These are phyloP conservation scores for Venturiaceae sp. DNA, from an alignment of 2,329 filamentous ascomycete genomes.

Conservation along the genomic window DNA sequence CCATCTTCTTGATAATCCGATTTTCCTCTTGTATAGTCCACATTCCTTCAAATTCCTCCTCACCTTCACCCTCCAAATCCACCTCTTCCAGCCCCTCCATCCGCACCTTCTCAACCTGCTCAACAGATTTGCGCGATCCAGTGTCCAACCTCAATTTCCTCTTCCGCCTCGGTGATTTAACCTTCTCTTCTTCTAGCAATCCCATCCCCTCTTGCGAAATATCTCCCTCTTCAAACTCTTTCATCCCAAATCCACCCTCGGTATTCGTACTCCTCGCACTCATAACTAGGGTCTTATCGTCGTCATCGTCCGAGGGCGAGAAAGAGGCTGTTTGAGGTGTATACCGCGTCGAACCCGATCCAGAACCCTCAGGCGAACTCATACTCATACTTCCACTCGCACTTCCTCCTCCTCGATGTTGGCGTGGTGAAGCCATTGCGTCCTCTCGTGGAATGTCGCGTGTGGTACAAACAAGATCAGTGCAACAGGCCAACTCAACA, in stretches of 20 bases:
- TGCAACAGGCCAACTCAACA: no score
- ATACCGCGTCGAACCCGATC: background rate
- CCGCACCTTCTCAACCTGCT: constrained; percentile 1
- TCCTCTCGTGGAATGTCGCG: no score
- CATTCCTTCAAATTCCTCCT: background rate
- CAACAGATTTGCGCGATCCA: background rate
- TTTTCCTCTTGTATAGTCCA: constrained; percentile 59
- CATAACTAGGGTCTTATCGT: constrained; percentile 13
- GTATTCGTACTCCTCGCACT: constrained; percentile 11
- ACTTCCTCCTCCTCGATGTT: background rate
- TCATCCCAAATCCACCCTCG: background rate
- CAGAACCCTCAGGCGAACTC: background rate
- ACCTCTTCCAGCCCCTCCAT: constrained; percentile 16
- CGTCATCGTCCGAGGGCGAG: constrained; percentile 11
- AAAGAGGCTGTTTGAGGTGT: background rate
- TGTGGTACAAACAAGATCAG: no score
- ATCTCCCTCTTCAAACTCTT: background rate
- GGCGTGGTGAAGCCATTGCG: background rate
- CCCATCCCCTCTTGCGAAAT: background rate
- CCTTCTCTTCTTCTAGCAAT: background rate
- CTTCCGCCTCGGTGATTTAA: background rate
- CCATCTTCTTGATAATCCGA: constrained; percentile 63
- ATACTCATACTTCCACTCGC: background rate
- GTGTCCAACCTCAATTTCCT: background rate
- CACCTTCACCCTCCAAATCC: constrained; percentile 28